A percentile compares a stretch with the other conserved stretches of the same genome.
Evolutionary conservation across 2,329 filamentous ascomycete genomes (phyloP).

Genomic region (Chaetomium olivaceum): DNA sequence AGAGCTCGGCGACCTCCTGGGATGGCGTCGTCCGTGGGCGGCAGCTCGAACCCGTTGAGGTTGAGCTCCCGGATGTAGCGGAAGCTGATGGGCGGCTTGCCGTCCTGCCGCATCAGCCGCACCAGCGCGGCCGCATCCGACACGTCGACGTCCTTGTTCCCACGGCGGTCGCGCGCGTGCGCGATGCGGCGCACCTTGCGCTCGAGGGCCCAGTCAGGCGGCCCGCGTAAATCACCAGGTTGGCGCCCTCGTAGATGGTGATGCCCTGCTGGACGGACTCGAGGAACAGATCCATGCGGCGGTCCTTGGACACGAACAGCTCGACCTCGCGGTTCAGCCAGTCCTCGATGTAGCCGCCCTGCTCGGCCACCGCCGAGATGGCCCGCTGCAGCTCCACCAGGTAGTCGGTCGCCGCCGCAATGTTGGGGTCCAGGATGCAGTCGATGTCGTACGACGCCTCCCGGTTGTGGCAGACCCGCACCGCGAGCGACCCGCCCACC

Average conservation of each 20-base stretch:
- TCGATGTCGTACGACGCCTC: slow-evolving; percentile 17
- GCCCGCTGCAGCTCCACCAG: slow-evolving; percentile 4
- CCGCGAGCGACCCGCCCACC: slow-evolving; percentile 7
- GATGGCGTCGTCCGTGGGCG: slow-evolving; percentile 9
- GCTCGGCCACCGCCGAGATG: neutral
- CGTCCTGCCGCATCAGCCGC: neutral
- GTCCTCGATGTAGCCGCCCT: slow-evolving; percentile 4
- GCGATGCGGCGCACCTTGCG: slow-evolving; percentile 11
- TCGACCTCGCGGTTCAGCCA: slow-evolving; percentile 15
- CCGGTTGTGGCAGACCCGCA: slow-evolving; percentile 10
- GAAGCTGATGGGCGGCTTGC: slow-evolving; percentile 4
- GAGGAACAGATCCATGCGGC: slow-evolving; percentile 11
- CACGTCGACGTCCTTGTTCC: slow-evolving; percentile 2
- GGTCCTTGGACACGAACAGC: slow-evolving; percentile 7
- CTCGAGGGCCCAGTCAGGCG: slow-evolving; percentile 12
- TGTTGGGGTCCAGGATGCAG: slow-evolving; percentile 15
- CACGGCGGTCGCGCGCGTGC: slow-evolving; percentile 5
- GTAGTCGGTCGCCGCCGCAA: slow-evolving; percentile 5
- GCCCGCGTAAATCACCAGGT: slow-evolving; percentile 12
- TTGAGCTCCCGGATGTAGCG: slow-evolving; percentile 8
- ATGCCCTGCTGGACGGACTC: slow-evolving; percentile 17
- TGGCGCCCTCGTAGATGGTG: slow-evolving; percentile 9
- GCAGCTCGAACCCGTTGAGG: slow-evolving; percentile 13
- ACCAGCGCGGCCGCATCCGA: slow-evolving; percentile 5
- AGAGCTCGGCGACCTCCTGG: slow-evolving; percentile 5